Evolutionary conservation across 768 basidiomycete species (phyloP).

Genomic region (Thelephora ganbajun): DNA sequence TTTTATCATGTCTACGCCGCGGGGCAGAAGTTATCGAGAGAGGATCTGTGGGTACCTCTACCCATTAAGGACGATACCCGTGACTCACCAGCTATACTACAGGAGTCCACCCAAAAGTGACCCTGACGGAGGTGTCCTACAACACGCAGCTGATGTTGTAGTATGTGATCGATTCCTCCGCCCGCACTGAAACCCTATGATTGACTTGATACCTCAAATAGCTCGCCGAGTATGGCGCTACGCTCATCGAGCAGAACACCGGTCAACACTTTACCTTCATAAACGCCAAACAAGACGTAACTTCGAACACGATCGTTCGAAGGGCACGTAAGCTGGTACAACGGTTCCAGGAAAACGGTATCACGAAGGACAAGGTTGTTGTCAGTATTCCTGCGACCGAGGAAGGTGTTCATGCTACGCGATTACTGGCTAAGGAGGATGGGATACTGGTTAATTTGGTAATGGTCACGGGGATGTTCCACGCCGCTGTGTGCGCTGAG

Average conservation of each 20-base stretch:
- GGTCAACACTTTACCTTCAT: conserved; percentile 39
- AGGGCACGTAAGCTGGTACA: conserved; percentile 27
- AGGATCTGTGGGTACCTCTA: background rate
- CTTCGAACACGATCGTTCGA: conserved; percentile 24
- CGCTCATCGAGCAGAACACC: conserved; percentile 26
- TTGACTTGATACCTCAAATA: conserved; percentile 10
- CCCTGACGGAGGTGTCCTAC: background rate
- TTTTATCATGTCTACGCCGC: background rate
- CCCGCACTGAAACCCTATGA: background rate
- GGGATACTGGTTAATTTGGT: conserved; percentile 37
- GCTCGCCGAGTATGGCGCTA: conserved; percentile 37
- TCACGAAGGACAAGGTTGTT: conserved; percentile 26
- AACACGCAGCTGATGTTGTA: background rate
- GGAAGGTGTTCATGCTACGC: conserved; percentile 35
- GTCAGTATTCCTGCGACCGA: conserved; percentile 51
- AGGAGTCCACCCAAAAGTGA: background rate
- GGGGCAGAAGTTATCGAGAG: background rate
- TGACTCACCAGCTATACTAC: no score
- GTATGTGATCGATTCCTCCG: background rate
- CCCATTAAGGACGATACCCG: background rate
- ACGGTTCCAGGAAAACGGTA: conserved; percentile 26
- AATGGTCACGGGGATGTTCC: conserved; percentile 37
- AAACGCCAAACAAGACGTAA: conserved; percentile 30
- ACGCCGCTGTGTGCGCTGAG: conserved; percentile 42
- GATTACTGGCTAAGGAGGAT: conserved; percentile 21